Conservation (phyloP, 352 stramenopile species). For the Phytopythium cucurbitacearum region DNA sequence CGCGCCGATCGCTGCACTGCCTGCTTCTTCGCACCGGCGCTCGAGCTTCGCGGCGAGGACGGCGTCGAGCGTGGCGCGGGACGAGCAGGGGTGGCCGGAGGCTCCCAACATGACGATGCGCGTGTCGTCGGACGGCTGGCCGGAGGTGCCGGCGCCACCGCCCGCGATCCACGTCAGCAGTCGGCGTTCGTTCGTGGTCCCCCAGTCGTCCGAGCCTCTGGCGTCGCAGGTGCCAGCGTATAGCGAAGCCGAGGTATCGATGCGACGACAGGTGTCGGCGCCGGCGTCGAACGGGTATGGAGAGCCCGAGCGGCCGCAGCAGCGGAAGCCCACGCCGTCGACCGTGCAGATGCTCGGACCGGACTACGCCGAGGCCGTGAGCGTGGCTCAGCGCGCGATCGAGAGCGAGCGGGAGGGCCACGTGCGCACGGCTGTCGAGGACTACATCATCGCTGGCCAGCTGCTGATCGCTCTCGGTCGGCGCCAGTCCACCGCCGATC, state of each 20-base stretch:
- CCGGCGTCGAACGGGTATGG: background rate
- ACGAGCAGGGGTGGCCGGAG: slow-evolving; percentile 3
- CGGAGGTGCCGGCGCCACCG: slow-evolving; percentile 5
- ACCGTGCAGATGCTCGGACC: slow-evolving; percentile 39
- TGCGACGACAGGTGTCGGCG: background rate
- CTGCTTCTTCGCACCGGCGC: background rate
- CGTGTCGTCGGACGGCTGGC: slow-evolving; percentile 7
- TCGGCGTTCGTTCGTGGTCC: background rate
- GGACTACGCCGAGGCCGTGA: slow-evolving; percentile 58
- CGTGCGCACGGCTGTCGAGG: slow-evolving; percentile 61
- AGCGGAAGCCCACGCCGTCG: slow-evolving; percentile 7
- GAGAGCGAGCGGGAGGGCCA: slow-evolving; percentile 58
- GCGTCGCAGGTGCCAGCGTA: background rate
- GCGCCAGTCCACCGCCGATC: slow-evolving; percentile 41
- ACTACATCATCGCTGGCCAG: slow-evolving; percentile 66
- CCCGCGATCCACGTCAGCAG: background rate
- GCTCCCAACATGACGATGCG: slow-evolving; percentile 5
- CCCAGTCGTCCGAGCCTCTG: too few relatives aligned
- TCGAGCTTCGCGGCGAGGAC: background rate
- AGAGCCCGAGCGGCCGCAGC: background rate
- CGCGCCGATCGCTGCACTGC: background rate
- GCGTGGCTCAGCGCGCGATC: slow-evolving; percentile 63
- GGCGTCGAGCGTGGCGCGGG: slow-evolving; percentile 1
- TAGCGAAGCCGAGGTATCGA: background rate
- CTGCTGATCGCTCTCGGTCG: slow-evolving; percentile 65